These are phyloP conservation scores for Geotrichum bryndzae DNA, from an alignment of 1,139 yeast species.

Conservation along the genomic window DNA sequence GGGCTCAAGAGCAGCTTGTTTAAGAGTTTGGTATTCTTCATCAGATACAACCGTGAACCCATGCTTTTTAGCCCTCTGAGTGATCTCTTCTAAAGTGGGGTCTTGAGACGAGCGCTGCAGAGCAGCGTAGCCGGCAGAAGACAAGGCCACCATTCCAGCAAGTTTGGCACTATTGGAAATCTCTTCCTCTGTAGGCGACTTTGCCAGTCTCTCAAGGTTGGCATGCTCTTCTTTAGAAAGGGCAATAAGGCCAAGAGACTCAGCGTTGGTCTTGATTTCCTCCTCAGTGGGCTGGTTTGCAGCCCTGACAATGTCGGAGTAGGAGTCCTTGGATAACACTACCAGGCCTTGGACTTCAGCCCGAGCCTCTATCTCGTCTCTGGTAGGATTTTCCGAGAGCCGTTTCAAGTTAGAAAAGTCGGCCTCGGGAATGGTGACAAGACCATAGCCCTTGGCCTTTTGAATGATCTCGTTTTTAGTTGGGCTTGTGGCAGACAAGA, in stretches of 20 bases:
- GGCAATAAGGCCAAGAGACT: slow-evolving; percentile 25
- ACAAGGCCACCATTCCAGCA: slow-evolving; percentile 27
- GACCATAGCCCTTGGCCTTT: slow-evolving; percentile 16
- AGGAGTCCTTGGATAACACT: slow-evolving; percentile 17
- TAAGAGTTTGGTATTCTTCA: slow-evolving; percentile 12
- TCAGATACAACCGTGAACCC: slow-evolving; percentile 23
- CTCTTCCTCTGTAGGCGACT: slow-evolving; percentile 16
- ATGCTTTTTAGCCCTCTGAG: slow-evolving; percentile 23
- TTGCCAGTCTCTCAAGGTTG: slow-evolving; percentile 6
- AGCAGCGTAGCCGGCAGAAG: slow-evolving; percentile 23
- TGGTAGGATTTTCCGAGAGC: slow-evolving; percentile 30
- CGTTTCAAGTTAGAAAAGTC: slow-evolving; percentile 30
- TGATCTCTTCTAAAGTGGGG: slow-evolving; percentile 20
- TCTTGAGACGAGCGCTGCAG: slow-evolving; percentile 16
- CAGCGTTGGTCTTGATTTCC: slow-evolving; percentile 35
- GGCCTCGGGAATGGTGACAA: slow-evolving; percentile 23
- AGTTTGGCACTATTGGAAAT: slow-evolving; percentile 36
- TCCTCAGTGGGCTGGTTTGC: slow-evolving; percentile 17
- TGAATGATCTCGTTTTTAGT: slow-evolving; percentile 16
- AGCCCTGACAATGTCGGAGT: slow-evolving; percentile 6
- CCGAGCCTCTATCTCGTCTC: slow-evolving; percentile 15
- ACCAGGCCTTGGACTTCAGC: slow-evolving; percentile 23
- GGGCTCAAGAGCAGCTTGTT: slow-evolving; percentile 23
- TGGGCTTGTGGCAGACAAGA: slow-evolving; percentile 28
- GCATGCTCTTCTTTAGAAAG: slow-evolving; percentile 18